Evolutionary conservation across 352 stramenopile species (phyloP).

Genomic region (Pythium dissotocum): DNA sequence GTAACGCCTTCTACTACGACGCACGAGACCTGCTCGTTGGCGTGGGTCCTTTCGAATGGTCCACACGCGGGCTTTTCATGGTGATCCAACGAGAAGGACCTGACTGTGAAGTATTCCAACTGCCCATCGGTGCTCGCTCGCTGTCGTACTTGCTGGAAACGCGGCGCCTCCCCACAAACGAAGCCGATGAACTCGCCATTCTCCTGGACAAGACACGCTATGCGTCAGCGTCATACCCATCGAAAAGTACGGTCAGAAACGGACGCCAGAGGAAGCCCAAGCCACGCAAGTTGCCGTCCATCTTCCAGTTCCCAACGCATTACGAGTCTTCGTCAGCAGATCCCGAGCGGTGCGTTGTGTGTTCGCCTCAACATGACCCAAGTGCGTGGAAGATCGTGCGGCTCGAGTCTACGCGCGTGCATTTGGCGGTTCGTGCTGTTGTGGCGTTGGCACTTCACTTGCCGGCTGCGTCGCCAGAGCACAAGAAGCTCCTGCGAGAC

Average conservation of each 20-base stretch:
- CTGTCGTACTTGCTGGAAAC: slow-evolving; percentile 39
- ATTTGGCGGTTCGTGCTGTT: slow-evolving; percentile 43
- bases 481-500: slow-evolving; percentile 29
- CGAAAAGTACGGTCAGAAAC: neutral
- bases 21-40: slow-evolving; percentile 40
- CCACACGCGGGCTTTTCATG: slow-evolving; percentile 10
- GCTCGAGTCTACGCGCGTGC: slow-evolving; percentile 19
- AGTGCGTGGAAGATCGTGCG: slow-evolving; percentile 22
- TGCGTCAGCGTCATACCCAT: neutral
- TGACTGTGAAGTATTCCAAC: slow-evolving; percentile 32
- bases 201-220: neutral
- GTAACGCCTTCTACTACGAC: slow-evolving; percentile 15
- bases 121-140: slow-evolving; percentile 43
- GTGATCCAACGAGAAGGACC: slow-evolving; percentile 25
- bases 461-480: slow-evolving; percentile 35
- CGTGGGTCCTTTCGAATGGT: slow-evolving; percentile 69
- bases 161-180: slow-evolving; percentile 40
- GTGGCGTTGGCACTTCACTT: slow-evolving; percentile 38
- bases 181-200: slow-evolving; percentile 41
- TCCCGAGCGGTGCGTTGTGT: slow-evolving; percentile 2
- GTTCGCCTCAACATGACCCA: neutral
- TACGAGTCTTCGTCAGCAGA: neutral
- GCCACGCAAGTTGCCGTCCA: slow-evolving; percentile 22
- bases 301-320: slow-evolving; percentile 24
- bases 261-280: neutral